Percentiles rank a stretch among this genome's conserved stretches.
Conservation (phyloP, 495 filamentous ascomycete genomes). For the Immersiella caudata region DNA sequence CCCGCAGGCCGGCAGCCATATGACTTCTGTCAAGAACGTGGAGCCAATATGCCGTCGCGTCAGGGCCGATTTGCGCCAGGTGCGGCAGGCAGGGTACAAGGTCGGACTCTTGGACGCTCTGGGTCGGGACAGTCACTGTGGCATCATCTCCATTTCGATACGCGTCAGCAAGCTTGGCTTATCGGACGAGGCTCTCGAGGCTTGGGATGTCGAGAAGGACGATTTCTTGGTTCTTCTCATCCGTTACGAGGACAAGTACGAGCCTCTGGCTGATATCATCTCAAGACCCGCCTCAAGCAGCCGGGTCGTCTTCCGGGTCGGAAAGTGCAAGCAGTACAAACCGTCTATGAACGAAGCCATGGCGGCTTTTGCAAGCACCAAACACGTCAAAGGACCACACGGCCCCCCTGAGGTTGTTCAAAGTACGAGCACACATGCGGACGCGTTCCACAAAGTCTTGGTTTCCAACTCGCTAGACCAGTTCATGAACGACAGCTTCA, state of each 20-base stretch:
- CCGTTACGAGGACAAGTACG: slow-evolving; percentile 64
- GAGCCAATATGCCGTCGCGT: slow-evolving; percentile 43
- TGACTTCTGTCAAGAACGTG: background rate
- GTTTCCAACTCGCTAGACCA: slow-evolving; percentile 73
- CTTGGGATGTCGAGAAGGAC: slow-evolving; percentile 69
- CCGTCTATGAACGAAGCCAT: slow-evolving; percentile 54
- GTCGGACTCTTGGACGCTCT: slow-evolving; percentile 64
- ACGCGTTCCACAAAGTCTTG: slow-evolving; percentile 57
- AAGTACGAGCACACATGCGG: slow-evolving; percentile 5
- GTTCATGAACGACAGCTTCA: slow-evolving; percentile 69
- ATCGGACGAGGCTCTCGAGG: slow-evolving; percentile 72
- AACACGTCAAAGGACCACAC: background rate
- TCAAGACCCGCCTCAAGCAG: background rate
- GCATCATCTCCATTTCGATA: slow-evolving; percentile 65
- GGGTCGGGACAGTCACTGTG: slow-evolving; percentile 40
- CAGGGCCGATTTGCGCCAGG: slow-evolving; percentile 63
- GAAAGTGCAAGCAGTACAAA: slow-evolving; percentile 59
- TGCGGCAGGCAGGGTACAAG: slow-evolving; percentile 70
- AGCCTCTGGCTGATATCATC: slow-evolving; percentile 45
- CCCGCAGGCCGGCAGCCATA: background rate
- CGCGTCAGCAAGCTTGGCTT: slow-evolving; percentile 72
- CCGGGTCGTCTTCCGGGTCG: slow-evolving; percentile 46
- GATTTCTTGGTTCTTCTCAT: slow-evolving; percentile 82
- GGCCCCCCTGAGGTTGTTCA: background rate
- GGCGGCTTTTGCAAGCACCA: slow-evolving; percentile 49